Evolutionary conservation across 164 flowering plant species (phyloP).

Genomic region (Magnolia kwangsiensis): DNA sequence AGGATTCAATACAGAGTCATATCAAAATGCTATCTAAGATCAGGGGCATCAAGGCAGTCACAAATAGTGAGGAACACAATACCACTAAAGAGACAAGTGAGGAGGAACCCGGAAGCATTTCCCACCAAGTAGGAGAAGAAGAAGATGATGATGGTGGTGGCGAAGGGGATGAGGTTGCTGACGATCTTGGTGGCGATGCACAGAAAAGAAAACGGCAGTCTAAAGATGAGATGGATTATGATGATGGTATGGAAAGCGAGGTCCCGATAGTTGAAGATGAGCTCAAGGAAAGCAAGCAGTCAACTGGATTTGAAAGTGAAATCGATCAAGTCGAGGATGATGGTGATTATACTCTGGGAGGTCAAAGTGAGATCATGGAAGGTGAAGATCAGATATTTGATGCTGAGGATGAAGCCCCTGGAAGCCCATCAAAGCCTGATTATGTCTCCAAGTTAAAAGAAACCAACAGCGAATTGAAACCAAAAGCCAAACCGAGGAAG

Average conservation of each 20-base stretch:
- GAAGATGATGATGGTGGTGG: constrained; percentile 31
- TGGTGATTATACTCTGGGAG: constrained; percentile 25
- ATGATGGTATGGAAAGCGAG: constrained; percentile 41
- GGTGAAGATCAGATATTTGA: constrained; percentile 21
- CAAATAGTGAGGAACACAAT: constrained; percentile 18
- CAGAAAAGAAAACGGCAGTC: constrained; percentile 54
- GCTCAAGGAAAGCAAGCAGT: constrained; percentile 27
- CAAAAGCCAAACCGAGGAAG: constrained; percentile 12
- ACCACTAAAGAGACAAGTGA: constrained; percentile 37
- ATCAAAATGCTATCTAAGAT: constrained; percentile 48
- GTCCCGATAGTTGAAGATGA: constrained; percentile 31
- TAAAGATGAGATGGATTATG: constrained; percentile 79
- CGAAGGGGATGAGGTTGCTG: constrained; percentile 35
- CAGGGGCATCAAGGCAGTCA: constrained; percentile 55
- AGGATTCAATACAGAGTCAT: constrained; percentile 57
- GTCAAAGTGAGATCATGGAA: constrained; percentile 14
- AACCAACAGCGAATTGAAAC: constrained; percentile 19
- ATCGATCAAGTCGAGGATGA: constrained; percentile 30
- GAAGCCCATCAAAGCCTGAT: constrained; percentile 12
- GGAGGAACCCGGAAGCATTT: constrained; percentile 19
- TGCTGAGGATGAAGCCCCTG: constrained; percentile 32
- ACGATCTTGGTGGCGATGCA: constrained; percentile 63
- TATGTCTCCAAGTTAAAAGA: constrained; percentile 22
- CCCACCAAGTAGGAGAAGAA: constrained; percentile 13
- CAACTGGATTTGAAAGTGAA: constrained; percentile 33